Evolutionary conservation across 352 stramenopile genomes (phyloP), one percentile per base, ranked within the genome.

Genomic region (Globisporangium nagaii): DNA sequence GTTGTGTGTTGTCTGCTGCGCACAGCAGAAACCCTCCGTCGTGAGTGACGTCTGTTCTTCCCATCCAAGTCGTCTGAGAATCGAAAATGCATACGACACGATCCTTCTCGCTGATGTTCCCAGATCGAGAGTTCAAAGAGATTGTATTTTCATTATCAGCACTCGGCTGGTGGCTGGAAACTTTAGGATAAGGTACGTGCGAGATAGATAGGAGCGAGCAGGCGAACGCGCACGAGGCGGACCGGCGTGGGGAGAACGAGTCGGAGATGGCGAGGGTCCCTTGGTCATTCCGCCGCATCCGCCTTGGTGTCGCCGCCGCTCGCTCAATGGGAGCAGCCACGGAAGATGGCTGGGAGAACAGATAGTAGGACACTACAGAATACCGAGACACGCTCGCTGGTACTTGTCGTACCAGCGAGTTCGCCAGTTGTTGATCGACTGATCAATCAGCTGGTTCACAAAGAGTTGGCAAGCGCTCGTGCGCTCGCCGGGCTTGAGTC

Each of bases 371-470:
- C 27, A 30, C 67, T 71, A 96, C 34, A 92, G 62, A 48, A 97
- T 96, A 27, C 88, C 85, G 47, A 94, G 83, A 65, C 72, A 88
- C 46, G 79, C 83, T 54, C 86, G 86, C 70, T 97, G 87, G 57
- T 94, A 96, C 65, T 89, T 90, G 74, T 97, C 88, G 59, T 97
- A 97, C 76, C 80, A 93, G 45, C 84, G 84, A 30, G 86, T 96
- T 22, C 84, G 66, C 81, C 85, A 95, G 57, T 93, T 96, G 67
- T 96, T 90, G 52, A 94, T 84, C 37, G 79, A 90, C 56, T 87
- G 76, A 59, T 93, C 74, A 60, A 97, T 93, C 13, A 96, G 65
- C 49, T 89, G 72, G 63, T 93, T 91, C 34, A 92, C 84, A 52
- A 90, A 88, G 13, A 88, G 56, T 60, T 93, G 79, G 58, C 82